These are phyloP conservation scores for Vitis hybrid DNA, from an alignment of 177 flowering plant genomes.

Conservation along the genomic window DNA sequence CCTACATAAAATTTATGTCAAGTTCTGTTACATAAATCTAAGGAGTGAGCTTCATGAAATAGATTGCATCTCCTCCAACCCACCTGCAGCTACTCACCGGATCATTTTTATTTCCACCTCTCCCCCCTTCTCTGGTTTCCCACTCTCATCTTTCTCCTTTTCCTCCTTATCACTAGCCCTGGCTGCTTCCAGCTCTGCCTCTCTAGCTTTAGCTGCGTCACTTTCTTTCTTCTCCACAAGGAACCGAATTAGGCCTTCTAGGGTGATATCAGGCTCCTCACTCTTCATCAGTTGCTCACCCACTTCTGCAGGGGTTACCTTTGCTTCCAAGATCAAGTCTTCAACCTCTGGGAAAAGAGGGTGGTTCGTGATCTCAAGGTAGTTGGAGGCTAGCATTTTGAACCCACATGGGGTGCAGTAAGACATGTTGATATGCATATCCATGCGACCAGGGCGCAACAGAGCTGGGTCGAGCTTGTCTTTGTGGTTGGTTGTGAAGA, in stretches of 20 bases:
- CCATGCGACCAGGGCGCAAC: conserved; percentile 54
- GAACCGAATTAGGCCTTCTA: conserved; percentile 23
- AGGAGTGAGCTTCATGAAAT: no score
- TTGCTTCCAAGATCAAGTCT: conserved; percentile 14
- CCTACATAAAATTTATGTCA: no score
- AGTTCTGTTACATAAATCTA: no score
- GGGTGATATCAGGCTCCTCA: conserved; percentile 22
- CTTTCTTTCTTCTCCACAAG: conserved; percentile 7
- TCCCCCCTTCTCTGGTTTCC: not conserved
- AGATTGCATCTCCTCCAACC: no score
- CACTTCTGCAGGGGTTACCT: conserved; percentile 41
- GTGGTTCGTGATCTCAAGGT: conserved; percentile 30
- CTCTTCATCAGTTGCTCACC: conserved; percentile 36
- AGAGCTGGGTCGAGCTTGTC: conserved; percentile 46
- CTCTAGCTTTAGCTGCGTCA: not conserved
- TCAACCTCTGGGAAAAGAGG: conserved; percentile 24
- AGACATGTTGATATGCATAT: conserved; percentile 54
- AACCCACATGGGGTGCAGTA: conserved; percentile 45
- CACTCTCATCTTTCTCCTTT: no score
- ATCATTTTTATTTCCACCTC: not conserved
- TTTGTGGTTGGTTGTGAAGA: conserved; percentile 56
- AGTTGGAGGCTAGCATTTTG: conserved; percentile 40
- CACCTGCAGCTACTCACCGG: no score
- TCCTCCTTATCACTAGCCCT: not conserved
- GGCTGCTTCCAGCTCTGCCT: not conserved